These are phyloP conservation scores for Ustilago vetiveriae DNA, from an alignment of 1,284 basidiomycete genomes.

Conservation along the genomic window DNA sequence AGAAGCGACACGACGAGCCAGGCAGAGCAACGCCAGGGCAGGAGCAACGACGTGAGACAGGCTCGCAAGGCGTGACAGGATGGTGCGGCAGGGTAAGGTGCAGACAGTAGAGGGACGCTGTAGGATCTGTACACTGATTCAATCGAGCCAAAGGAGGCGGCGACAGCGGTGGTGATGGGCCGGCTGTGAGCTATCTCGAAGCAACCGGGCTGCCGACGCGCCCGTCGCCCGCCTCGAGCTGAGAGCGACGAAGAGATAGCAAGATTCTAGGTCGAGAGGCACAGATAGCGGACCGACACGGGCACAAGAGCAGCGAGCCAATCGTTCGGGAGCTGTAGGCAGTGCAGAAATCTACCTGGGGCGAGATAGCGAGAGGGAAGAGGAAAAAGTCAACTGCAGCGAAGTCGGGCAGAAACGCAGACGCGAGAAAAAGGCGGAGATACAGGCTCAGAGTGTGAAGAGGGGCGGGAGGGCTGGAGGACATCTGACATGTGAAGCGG, in stretches of 20 bases:
- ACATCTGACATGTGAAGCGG: no score
- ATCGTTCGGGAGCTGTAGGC: no score
- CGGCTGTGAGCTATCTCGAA: not conserved
- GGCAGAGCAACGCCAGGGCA: not conserved
- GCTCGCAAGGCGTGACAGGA: not conserved
- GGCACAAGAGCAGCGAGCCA: not conserved
- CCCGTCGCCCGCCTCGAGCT: not conserved
- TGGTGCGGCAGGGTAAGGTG: no score
- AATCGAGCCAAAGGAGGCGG: no score
- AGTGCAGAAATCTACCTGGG: no score
- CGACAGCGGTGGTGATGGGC: no score
- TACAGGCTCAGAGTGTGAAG: not conserved
- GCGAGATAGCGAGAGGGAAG: not conserved
- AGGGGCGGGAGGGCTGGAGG: no score
- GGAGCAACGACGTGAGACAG: not conserved
- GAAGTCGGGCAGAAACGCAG: no score
- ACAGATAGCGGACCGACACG: not conserved
- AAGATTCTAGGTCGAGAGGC: no score
- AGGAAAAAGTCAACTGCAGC: not conserved
- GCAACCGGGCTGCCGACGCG: slow-evolving; percentile 9
- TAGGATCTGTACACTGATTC: no score
- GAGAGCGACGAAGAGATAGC: not conserved
- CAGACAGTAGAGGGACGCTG: not conserved
- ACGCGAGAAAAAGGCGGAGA: not conserved
- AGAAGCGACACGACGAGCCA: not conserved